Conservation (phyloP, 768 basidiomycete species). For the Agaricus sinodeliciosus region DNA sequence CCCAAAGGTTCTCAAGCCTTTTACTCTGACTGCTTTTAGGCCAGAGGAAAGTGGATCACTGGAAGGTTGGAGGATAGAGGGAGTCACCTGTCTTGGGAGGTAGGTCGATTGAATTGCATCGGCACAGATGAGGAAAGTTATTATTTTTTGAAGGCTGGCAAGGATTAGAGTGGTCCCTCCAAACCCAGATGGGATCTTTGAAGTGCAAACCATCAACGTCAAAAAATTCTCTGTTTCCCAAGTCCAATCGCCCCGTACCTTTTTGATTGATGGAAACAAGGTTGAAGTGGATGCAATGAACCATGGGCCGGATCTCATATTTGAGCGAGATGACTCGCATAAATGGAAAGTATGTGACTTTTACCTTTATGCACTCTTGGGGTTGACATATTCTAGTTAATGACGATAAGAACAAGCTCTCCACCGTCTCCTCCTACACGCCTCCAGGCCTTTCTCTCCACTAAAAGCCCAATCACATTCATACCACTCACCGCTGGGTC, state of each 20-base stretch:
- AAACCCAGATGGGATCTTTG: background rate
- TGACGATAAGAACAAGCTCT: background rate
- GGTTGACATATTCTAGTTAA: constrained; percentile 5
- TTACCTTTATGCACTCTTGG: background rate
- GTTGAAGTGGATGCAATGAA: background rate
- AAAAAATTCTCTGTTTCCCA: constrained; percentile 10
- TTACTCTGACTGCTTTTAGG: constrained; percentile 68
- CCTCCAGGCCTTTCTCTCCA: constrained; percentile 59
- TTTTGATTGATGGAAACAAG: background rate
- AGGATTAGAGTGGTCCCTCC: constrained; percentile 24
- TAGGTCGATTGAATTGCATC: constrained; percentile 20
- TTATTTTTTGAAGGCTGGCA: constrained; percentile 25
- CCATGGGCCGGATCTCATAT: background rate
- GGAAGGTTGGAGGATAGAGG: constrained; percentile 62
- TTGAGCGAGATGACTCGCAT: background rate
- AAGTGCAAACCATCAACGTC: constrained; percentile 11
- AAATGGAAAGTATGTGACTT: constrained; percentile 7
- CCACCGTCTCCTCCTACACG: constrained; percentile 38
- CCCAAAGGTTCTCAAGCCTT: constrained; percentile 21
- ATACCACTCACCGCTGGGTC: constrained; percentile 31
- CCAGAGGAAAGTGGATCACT: constrained; percentile 67
- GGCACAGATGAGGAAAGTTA: background rate
- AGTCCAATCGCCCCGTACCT: background rate
- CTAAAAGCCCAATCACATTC: constrained; percentile 45
- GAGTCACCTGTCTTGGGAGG: constrained; percentile 63